Base-by-base conservation (phyloP, 75 land plant genomes). In the Picea glauca region DNA sequence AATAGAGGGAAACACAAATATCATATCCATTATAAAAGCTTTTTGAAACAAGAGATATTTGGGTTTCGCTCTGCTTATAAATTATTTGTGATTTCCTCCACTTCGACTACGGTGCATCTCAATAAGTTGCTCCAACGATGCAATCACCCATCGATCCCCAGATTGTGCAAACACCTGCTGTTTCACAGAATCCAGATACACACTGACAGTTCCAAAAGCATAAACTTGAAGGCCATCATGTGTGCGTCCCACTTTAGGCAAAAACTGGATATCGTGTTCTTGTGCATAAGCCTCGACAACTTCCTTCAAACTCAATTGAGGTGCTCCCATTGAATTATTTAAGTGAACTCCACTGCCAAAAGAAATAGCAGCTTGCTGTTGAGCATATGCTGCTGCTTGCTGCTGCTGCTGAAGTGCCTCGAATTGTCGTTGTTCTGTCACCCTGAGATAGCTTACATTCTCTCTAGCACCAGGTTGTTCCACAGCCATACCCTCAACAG, bases 161-260 rank as follows among this genome's bases (percentile, higher is more conserved):
- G 75, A 77, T 82, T 91, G 95, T 13, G 98, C 98, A 84, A 85
- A 86, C 26, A 98, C 76, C 75, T 78, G 72, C 74, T 90, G 91
- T 50, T 98, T 96, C 23, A 91, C 80, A 65, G 89, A 80, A 75
- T 98, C 98, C 68, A 98, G 72, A 21, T 81, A 84, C 2, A 98
- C 79, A 79, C 90, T 93, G 32, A 91, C 85, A 68, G 79, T 87
- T 15, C 99, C 98, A 89, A 93, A 95, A 13, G 91, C 93, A 87
- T 95, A 95, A 11, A 94, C 88, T 67, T 90, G 98, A 50, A 86
- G 88, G 75, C 96, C 96, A 83, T 98, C 88, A 77, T 90, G 85
- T 62, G 78, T 83, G 73, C 93, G 87, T 2, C 96, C 94, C 40
- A 87, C 89, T 80, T 91, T 98, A 5, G 98, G 98, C 74, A 90